phyloP scores from a whole-genome alignment of 495 filamentous ascomycete genomes.

The Sabuloglossum arenarium region DNA sequence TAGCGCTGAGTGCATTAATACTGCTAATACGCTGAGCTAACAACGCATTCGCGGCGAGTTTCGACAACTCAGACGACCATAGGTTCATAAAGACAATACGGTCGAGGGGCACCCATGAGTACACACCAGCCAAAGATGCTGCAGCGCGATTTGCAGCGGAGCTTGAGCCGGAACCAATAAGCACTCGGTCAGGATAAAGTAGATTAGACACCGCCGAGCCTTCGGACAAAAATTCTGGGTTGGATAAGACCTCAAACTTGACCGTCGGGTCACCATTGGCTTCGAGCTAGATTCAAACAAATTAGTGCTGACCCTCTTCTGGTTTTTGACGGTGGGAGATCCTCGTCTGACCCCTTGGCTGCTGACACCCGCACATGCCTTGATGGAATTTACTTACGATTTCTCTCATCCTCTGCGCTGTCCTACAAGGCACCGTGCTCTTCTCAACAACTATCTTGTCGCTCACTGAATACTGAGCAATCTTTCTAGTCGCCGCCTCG shows the following conservation, averaged over 20 bases:
- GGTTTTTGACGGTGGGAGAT: not conserved
- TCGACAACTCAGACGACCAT: conserved; percentile 65
- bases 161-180: conserved; percentile 49
- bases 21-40: conserved; percentile 68
- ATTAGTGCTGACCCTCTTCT: not conserved
- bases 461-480: conserved; percentile 40
- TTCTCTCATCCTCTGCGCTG: conserved; percentile 45
- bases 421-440: conserved; percentile 63
- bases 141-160: conserved; percentile 37
- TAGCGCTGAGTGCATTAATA: conserved; percentile 61
- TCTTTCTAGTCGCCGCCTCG: conserved; percentile 44
- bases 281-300: conserved; percentile 15
- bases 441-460: conserved; percentile 71
- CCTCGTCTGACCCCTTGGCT: not conserved
- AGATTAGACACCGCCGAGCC: conserved; percentile 56
- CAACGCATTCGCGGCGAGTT: conserved; percentile 65
- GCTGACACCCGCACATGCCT: not conserved
- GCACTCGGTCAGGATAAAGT: conserved; percentile 49
- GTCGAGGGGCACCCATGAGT: conserved; percentile 47
- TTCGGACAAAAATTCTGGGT: conserved; percentile 68
- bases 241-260: conserved; percentile 58
- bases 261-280: conserved; percentile 33
- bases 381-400: conserved; percentile 28
- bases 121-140: conserved; percentile 37
- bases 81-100: conserved; percentile 53